Conservation (phyloP, 2,329 filamentous ascomycete species). For the Ceratocystis lukuohia region DNA sequence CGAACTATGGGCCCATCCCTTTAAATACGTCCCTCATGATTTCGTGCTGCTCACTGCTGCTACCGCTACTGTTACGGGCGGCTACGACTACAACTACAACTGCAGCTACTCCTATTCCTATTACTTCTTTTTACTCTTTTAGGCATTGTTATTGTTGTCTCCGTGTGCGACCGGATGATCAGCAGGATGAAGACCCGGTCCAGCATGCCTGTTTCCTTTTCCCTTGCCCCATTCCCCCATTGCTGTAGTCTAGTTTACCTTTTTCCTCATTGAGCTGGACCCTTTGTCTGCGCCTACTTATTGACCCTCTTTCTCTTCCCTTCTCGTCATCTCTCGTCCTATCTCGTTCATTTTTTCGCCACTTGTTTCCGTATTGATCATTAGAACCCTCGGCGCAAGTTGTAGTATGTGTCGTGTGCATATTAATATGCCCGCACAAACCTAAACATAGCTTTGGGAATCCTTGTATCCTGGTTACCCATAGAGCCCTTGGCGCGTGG, state of each 20-base stretch:
- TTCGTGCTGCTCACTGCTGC: no score
- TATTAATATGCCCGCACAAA: neutral
- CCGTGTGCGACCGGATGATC: constrained; percentile 1
- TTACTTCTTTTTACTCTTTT: constrained; percentile 4
- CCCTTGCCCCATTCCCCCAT: neutral
- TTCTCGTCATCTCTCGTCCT: neutral
- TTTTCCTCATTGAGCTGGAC: neutral
- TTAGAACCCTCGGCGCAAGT: neutral
- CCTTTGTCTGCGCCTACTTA: neutral
- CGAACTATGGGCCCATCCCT: no score
- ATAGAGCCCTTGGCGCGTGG: neutral
- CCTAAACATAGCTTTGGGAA: neutral
- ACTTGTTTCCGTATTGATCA: neutral
- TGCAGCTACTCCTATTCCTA: no score
- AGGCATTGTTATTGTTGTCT: neutral
- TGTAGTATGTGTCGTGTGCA: constrained; percentile 1
- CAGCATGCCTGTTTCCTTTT: neutral
- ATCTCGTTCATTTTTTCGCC: neutral
- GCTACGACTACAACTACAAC: no score
- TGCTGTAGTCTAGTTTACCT: constrained; percentile 2
- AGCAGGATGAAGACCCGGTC: neutral
- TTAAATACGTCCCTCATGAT: no score
- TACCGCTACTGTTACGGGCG: no score
- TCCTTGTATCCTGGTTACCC: neutral
- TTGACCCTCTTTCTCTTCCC: neutral